Percentiles rank a stretch among this genome's conserved stretches.
Evolutionary conservation across 305 asterid species (phyloP).

Genomic region (Solanum hybrid): DNA sequence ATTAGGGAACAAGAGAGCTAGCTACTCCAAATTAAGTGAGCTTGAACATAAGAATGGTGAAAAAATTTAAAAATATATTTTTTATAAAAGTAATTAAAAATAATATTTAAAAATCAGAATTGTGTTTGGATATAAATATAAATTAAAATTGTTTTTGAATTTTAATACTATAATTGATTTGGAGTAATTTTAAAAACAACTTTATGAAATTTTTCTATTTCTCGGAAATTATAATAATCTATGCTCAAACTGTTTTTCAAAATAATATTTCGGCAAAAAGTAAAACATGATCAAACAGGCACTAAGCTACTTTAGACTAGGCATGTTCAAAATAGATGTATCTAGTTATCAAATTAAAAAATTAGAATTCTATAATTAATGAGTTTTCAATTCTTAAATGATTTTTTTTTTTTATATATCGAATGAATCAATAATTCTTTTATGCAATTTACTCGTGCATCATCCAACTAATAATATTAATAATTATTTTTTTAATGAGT

Average conservation of each 20-base stretch:
- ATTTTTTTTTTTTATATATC: background rate
- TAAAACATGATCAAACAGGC: background rate
- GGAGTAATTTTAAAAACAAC: background rate
- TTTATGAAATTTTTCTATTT: background rate
- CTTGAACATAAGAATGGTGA: background rate
- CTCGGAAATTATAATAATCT: background rate
- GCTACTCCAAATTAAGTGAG: background rate
- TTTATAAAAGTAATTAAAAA: background rate
- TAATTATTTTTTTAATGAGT: no score
- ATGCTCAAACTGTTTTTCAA: background rate
- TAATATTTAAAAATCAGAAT: background rate
- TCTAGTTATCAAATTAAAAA: background rate
- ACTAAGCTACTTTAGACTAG: background rate
- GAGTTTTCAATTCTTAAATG: background rate
- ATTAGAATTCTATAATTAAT: background rate
- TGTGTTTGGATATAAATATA: background rate
- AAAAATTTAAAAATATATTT: background rate
- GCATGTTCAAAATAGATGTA: no score
- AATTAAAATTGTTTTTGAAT: background rate
- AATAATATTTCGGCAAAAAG: background rate
- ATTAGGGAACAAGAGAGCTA: background rate
- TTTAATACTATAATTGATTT: background rate
- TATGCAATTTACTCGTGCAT: background rate
- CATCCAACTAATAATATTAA: no score
- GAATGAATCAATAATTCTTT: background rate